These are phyloP conservation scores for Guillardia theta DNA, from an alignment of 78 protist species.

Conservation along the genomic window DNA sequence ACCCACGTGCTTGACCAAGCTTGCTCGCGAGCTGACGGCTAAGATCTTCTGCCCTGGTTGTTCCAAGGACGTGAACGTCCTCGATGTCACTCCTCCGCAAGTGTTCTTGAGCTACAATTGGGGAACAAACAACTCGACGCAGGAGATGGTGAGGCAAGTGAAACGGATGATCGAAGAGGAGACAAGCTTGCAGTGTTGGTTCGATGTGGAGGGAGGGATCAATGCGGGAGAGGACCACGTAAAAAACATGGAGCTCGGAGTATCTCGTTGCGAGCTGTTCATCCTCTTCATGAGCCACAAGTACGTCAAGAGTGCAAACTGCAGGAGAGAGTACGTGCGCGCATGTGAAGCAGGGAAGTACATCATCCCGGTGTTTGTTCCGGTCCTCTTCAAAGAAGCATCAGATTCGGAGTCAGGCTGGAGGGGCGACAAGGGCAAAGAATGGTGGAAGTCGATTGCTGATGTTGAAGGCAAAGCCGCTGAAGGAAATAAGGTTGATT, in stretches of 20 bases:
- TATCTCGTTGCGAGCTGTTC: not conserved
- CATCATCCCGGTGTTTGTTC: not conserved
- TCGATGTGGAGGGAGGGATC: conserved; percentile 31
- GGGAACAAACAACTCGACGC: not conserved
- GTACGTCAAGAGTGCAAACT: not conserved
- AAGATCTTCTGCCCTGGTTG: too few species aligned
- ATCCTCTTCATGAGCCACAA: not conserved
- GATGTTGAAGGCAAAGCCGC: too few species aligned
- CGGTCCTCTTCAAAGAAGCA: too few species aligned
- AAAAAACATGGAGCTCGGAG: not conserved
- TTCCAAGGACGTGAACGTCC: too few species aligned
- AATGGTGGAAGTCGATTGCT: too few species aligned
- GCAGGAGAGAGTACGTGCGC: conserved; percentile 18
- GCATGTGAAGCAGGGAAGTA: not conserved
- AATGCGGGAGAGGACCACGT: not conserved
- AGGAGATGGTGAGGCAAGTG: not conserved
- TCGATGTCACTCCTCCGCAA: not conserved
- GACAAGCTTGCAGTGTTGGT: not conserved
- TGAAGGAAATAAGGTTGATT: too few species aligned
- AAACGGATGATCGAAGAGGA: not conserved
- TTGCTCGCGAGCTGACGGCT: too few species aligned
- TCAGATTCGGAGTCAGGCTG: too few species aligned
- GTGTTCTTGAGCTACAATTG: conserved; percentile 17
- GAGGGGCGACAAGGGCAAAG: too few species aligned
- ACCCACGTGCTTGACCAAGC: too few species aligned